Evolutionary conservation across 768 basidiomycete genomes (phyloP).

Genomic region (Suillus bovinus): DNA sequence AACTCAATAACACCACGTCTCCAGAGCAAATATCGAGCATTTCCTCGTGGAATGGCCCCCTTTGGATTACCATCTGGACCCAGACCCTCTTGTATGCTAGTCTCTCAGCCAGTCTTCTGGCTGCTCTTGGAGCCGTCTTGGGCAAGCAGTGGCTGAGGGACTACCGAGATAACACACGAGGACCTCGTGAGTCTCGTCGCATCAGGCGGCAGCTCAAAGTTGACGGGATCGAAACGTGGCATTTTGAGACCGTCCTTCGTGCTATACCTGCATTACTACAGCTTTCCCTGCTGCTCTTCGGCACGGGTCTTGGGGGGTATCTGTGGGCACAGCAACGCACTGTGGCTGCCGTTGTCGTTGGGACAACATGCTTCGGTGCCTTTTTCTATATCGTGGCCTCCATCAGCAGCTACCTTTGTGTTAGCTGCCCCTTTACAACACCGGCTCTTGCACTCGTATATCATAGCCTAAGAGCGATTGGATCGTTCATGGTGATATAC

Average conservation of each 20-base stretch:
- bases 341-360: slow-evolving; percentile 3
- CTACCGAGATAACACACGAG: neutral
- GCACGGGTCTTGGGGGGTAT: slow-evolving; percentile 12
- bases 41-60: slow-evolving; percentile 14
- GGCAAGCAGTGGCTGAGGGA: slow-evolving; percentile 14
- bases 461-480: neutral
- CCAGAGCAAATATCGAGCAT: slow-evolving; percentile 2
- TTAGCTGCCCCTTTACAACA: neutral
- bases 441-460: neutral
- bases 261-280: slow-evolving; percentile 13
- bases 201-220: neutral
- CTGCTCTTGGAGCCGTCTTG: slow-evolving; percentile 16
- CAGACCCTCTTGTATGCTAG: slow-evolving; percentile 15
- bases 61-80: slow-evolving; percentile 6
- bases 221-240: neutral
- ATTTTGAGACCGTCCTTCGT: slow-evolving; percentile 10
- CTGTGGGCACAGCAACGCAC: slow-evolving; percentile 3
- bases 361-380: neutral
- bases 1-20: slow-evolving; percentile 5
- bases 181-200: neutral
- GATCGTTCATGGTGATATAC: neutral
- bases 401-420: neutral
- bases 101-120: slow-evolving; percentile 14
- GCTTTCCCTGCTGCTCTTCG: slow-evolving; percentile 14
- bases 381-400: slow-evolving; percentile 1